Base-by-base conservation (phyloP, 305 asterid genomes). In the Ruellia speciosa region DNA sequence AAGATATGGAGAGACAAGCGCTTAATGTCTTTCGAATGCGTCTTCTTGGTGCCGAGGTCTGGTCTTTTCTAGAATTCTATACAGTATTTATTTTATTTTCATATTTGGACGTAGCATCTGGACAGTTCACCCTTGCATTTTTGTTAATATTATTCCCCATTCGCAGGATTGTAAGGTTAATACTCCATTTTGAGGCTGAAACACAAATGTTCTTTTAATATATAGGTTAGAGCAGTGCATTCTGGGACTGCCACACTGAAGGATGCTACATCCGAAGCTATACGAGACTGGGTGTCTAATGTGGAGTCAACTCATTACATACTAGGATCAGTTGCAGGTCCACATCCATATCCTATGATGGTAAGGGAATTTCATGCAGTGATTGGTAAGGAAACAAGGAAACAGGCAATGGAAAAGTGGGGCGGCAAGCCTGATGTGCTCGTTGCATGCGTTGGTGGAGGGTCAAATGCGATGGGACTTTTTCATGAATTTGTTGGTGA, bases 261-360 rank as follows among this genome's bases (percentile, higher is more conserved):
- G 78, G 99, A 92, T 73, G 99, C 99, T 34, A 88, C 99, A 41
- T 92, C 99, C 14, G 95, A 92, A 79, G 96, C 95, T 58, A 88
- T 88, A 48, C 73, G 99, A 63, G 97, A 92, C 63, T 92, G 95
- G 97, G 95, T 92, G 19, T 79, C 96, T 24, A 83, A 90, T 18
- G 94, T 90, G 33, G 97, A 90, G 75, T 51, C 89, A 9, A 90
- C 96, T 66, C 96, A 92, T 66, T 92, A 92, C 80, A 88, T 92
- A 50, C 80, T 88, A 41, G 99, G 96, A 56, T 88, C 96, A 50
- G 95, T 88, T 52, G 96, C 95, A 0, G 96, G 95, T 45, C 99
- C 99, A 20, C 96, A 92, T 70, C 99, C 99, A 0, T 92, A 88
- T 67, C 99, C 99, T 12, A 86, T 86, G 95, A 86, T 92, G 99